A percentile compares a stretch with the other conserved stretches of the same genome.
phyloP scores from a whole-genome alignment of 2,329 filamentous ascomycete species.

The Pestalotiopsis sp. region DNA sequence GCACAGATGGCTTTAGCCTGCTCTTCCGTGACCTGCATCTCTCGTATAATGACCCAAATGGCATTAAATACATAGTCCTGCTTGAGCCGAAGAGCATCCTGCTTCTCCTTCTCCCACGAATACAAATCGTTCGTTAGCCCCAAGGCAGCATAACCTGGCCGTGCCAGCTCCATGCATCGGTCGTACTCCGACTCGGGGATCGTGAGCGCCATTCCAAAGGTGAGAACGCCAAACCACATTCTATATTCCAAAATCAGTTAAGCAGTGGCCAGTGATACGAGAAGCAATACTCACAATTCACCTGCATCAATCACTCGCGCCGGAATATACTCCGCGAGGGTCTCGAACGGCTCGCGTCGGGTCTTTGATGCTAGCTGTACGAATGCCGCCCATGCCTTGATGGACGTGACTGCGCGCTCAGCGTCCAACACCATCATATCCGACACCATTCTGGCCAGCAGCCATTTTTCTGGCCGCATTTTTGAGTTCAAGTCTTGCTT shows the following conservation, averaged over 20 bases:
- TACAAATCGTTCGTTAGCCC: conserved; percentile 41
- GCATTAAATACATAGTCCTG: conserved; percentile 37
- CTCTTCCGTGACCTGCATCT: conserved; percentile 28
- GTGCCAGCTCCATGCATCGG: conserved; percentile 28
- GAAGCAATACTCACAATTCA: conserved; percentile 23
- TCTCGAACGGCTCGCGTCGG: conserved; percentile 18
- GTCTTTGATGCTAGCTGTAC: conserved; percentile 18
- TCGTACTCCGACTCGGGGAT: conserved; percentile 38
- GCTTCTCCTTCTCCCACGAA: conserved; percentile 38
- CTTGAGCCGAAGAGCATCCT: conserved; percentile 27
- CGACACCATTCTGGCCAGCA: conserved; percentile 25
- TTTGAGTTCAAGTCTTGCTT: conserved; percentile 16
- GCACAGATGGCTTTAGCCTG: conserved; percentile 19
- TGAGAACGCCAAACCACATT: conserved; percentile 37
- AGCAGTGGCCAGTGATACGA: not conserved
- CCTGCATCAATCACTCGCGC: conserved; percentile 28
- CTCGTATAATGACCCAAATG: conserved; percentile 41
- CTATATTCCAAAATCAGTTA: conserved; percentile 18
- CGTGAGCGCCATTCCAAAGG: conserved; percentile 38
- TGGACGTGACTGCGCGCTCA: conserved; percentile 22
- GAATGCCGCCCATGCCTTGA: conserved; percentile 27
- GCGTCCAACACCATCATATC: conserved; percentile 28
- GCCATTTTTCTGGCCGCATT: conserved; percentile 22
- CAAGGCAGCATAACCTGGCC: conserved; percentile 30
- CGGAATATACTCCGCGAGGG: conserved; percentile 28